Evolutionary conservation across 176 grass and related monocot genomes (phyloP), one percentile per base, ranked within the genome.

Genomic region (Carex scoparia): DNA sequence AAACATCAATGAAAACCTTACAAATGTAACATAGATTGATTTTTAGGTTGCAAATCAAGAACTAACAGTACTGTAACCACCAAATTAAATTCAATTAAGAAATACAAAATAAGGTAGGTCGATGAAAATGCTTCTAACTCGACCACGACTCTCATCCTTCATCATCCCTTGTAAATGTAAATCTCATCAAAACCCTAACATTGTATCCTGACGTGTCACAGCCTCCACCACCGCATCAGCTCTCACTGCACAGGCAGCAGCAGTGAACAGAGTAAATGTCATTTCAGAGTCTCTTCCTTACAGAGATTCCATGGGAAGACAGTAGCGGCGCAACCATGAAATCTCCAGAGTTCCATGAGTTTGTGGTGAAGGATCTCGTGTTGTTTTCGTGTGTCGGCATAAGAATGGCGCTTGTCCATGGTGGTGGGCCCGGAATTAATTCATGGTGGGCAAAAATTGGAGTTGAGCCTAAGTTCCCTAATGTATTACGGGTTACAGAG

Each of bases 291-390:
- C 92, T 9, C 95, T 98, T 19, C 92, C 92, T 8, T 98, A 91
- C 89, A 98, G 94, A 84, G n/a, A n/a, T n/a, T n/a, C n/a, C n/a
- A n/a, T n/a, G 89, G 94, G 15, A 98, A 98, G 89, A n/a, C n/a
- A 94, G 94, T 57, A 89, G 91, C 2, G 92, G 88, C 63, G 86
- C 89, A 18, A 91, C 89, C 46, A 94, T 98, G 91, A 98, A 93
- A 78, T 98, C 89, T 4, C 59, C 87, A 3, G 84, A 87, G 63
- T 73, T 93, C 49, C 87, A 92, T 69, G 80, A 85, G 10, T 98
- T 91, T 10, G 92, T 94, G 59, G 87, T 93, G 73, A 88, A 90
- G 37, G 92, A 98, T 86, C 83, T 98, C 33, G 95, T 91, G 54
- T 88, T 93, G 37, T 87, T 98, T 6, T 90, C 95, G 69, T 98